Conservation (phyloP, 192 early-diverging fungal genomes). For the Mortierella claussenii region DNA sequence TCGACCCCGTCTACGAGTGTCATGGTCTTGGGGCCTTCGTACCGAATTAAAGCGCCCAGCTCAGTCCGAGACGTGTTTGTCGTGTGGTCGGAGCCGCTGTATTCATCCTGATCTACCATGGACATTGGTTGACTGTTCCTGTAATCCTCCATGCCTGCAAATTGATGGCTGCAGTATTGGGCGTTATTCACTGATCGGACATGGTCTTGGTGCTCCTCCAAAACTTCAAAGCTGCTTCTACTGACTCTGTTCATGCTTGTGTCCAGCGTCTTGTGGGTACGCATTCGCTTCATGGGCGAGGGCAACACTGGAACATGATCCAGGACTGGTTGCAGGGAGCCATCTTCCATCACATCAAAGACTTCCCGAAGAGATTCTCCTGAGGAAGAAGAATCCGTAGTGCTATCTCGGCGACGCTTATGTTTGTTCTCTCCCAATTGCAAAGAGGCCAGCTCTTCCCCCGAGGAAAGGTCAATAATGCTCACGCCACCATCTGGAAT, state of each 20-base stretch:
- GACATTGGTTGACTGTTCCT: not conserved
- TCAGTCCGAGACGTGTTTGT: not conserved
- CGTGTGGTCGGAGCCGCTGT: not conserved
- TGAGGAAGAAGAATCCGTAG: not conserved
- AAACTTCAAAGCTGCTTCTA: not conserved
- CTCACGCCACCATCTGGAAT: constrained; percentile 10
- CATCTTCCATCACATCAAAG: constrained; percentile 38
- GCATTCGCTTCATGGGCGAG: constrained; percentile 28
- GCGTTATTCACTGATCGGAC: not conserved
- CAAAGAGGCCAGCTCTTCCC: constrained; percentile 27
- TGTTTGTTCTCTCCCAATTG: constrained; percentile 40
- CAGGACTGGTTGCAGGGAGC: constrained; percentile 20
- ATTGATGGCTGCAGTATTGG: not conserved
- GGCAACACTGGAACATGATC: constrained; percentile 38
- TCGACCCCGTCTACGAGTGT: constrained; percentile 32
- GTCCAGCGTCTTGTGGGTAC: not conserved
- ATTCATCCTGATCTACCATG: not conserved
- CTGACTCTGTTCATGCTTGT: not conserved
- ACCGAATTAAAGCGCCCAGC: constrained; percentile 29
- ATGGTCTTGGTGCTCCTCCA: not conserved
- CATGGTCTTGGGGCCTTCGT: constrained; percentile 40
- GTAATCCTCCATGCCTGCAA: not conserved
- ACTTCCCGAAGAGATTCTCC: constrained; percentile 36
- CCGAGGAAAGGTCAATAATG: constrained; percentile 41
- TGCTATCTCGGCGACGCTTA: constrained; percentile 33